Evolutionary conservation across 768 basidiomycete genomes (phyloP).

Genomic region (Tylopilus balloui): DNA sequence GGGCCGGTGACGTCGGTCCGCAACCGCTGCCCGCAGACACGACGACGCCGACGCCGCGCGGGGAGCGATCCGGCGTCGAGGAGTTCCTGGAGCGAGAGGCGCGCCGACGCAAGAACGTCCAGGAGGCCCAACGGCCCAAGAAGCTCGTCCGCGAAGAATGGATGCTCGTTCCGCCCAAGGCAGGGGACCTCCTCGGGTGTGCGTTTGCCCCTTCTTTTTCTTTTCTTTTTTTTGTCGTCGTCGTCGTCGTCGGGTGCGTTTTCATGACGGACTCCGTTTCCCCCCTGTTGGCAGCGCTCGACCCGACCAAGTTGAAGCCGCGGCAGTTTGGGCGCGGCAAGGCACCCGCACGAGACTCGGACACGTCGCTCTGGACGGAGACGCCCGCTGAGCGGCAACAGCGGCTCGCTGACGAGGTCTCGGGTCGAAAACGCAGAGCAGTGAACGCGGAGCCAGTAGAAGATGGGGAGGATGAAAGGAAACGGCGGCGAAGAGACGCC

Average conservation of each 20-base stretch:
- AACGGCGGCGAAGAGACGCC: slow-evolving; percentile 60
- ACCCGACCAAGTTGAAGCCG: slow-evolving; percentile 77
- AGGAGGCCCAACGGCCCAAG: slow-evolving; percentile 81
- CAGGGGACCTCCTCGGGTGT: slow-evolving; percentile 77
- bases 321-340: slow-evolving; percentile 72
- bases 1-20: slow-evolving; percentile 83
- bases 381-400: slow-evolving; percentile 91
- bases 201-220: slow-evolving; percentile 27
- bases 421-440: slow-evolving; percentile 81
- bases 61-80: slow-evolving; percentile 61
- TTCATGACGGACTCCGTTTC: not conserved
- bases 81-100: slow-evolving; percentile 88
- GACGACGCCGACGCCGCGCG: slow-evolving; percentile 30
- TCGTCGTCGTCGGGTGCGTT: not conserved
- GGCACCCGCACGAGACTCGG: slow-evolving; percentile 39
- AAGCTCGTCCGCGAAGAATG: slow-evolving; percentile 84
- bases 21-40: slow-evolving; percentile 54
- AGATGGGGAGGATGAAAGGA: slow-evolving; percentile 37
- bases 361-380: slow-evolving; percentile 90
- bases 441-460: slow-evolving; percentile 46
- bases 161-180: slow-evolving; percentile 94
- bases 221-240: not conserved
- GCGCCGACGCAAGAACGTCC: slow-evolving; percentile 61
- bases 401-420: slow-evolving; percentile 88
- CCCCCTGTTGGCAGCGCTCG: slow-evolving; percentile 51